Conservation (phyloP, 495 filamentous ascomycete species). For the Penicillium cosmopolitanum region DNA sequence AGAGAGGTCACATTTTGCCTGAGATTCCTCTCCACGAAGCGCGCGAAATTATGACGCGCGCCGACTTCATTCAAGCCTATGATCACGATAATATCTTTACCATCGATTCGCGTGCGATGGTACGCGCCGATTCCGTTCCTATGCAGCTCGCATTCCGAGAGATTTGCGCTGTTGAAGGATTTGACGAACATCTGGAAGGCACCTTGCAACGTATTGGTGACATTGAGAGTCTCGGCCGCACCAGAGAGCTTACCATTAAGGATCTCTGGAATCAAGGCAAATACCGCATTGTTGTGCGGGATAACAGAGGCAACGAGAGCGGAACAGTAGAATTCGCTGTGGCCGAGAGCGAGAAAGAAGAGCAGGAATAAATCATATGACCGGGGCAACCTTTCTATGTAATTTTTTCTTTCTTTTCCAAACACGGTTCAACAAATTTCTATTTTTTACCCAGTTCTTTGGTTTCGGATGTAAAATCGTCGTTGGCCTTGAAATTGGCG, state of each 20-base stretch:
- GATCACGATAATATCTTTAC: conserved; percentile 96
- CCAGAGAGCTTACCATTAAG: conserved; percentile 90
- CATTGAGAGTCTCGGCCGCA: conserved; percentile 92
- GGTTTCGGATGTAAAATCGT: background rate
- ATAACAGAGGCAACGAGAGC: conserved; percentile 53
- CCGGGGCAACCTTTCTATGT: no score
- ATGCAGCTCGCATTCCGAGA: conserved; percentile 92
- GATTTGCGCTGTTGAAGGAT: conserved; percentile 72
- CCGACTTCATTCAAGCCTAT: conserved; percentile 90
- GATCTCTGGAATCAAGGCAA: conserved; percentile 75
- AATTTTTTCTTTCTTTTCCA: no score
- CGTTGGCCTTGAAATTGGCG: conserved; percentile 7
- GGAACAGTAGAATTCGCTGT: conserved; percentile 51
- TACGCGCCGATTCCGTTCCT: conserved; percentile 91
- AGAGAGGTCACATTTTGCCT: conserved; percentile 76
- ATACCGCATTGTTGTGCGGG: conserved; percentile 68
- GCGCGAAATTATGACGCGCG: conserved; percentile 89
- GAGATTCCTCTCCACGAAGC: conserved; percentile 82
- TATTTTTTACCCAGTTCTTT: background rate
- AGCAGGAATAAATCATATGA: conserved; percentile 20
- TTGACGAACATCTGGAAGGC: conserved; percentile 78
- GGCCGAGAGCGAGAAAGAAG: conserved; percentile 35
- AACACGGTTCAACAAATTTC: no score
- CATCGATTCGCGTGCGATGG: conserved; percentile 84
- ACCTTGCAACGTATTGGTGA: conserved; percentile 83